These are phyloP conservation scores for Tylopilus microsporus DNA, from an alignment of 1,284 basidiomycete genomes.

Conservation along the genomic window DNA sequence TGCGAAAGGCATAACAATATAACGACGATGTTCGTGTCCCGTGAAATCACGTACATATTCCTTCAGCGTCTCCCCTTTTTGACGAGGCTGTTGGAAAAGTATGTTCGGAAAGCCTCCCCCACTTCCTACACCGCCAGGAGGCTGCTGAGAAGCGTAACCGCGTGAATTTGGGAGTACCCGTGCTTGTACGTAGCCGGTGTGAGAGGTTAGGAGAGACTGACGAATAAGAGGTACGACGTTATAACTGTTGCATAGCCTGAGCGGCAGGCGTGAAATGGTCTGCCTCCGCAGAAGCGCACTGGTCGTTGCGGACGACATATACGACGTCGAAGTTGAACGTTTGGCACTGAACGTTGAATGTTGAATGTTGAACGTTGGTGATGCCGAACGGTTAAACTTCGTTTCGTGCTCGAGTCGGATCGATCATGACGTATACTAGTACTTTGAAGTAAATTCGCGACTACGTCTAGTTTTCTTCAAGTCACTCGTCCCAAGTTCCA, in stretches of 20 bases:
- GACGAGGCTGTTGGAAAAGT: slow-evolving; percentile 49
- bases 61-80: slow-evolving; percentile 79
- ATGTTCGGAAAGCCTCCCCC: slow-evolving; percentile 50
- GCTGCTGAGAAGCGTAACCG: slow-evolving; percentile 29
- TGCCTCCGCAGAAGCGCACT: slow-evolving; percentile 4
- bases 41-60: slow-evolving; percentile 71
- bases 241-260: slow-evolving; percentile 20
- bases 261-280: slow-evolving; percentile 11
- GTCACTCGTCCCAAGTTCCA: too few species aligned
- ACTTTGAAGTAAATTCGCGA: too few species aligned
- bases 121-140: slow-evolving; percentile 34
- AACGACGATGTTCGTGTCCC: background rate
- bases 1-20: slow-evolving; percentile 25
- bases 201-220: background rate
- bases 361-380: too few species aligned
- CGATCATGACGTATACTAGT: too few species aligned
- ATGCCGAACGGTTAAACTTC: too few species aligned
- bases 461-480: too few species aligned
- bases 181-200: background rate
- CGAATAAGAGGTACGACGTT: slow-evolving; percentile 11
- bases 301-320: slow-evolving; percentile 11
- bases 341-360: too few species aligned
- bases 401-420: too few species aligned
- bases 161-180: slow-evolving; percentile 4
- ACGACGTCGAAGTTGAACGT: background rate